These are phyloP conservation scores for Zelonia costaricensis DNA, from an alignment of 208 protist genomes.

Conservation along the genomic window DNA sequence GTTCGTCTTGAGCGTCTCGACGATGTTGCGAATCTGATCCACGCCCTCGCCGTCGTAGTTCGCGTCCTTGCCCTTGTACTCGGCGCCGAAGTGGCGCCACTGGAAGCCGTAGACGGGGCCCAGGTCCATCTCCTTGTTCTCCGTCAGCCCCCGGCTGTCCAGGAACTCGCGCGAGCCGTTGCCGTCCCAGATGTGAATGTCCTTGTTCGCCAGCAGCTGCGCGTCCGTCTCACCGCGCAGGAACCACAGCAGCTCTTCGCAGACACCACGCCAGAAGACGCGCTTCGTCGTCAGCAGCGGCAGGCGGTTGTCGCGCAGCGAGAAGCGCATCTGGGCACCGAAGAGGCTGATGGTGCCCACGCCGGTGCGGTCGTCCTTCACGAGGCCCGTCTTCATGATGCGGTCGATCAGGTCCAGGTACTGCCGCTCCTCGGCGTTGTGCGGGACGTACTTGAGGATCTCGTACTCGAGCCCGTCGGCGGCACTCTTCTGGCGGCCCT, in stretches of 20 bases:
- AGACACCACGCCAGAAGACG: constrained; percentile 98
- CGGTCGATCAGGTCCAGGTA: constrained; percentile 90
- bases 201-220: constrained; percentile 90
- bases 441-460: constrained; percentile 76
- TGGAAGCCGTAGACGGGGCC: constrained; percentile 99
- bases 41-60: constrained; percentile 95
- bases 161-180: constrained; percentile 97
- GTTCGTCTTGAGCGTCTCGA: constrained; percentile 93
- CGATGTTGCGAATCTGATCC: constrained; percentile 95
- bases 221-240: constrained; percentile 96
- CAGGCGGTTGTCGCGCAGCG: constrained; percentile 91
- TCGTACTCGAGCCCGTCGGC: constrained; percentile 40
- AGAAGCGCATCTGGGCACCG: constrained; percentile 97
- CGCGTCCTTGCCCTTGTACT: constrained; percentile 86
- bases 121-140: constrained; percentile 96
- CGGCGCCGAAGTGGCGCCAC: constrained; percentile 98
- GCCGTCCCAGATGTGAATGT: constrained; percentile 98
- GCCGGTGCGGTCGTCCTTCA: constrained; percentile 96
- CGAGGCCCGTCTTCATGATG: constrained; percentile 73
- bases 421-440: constrained; percentile 92
- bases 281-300: constrained; percentile 98
- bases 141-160: constrained; percentile 90
- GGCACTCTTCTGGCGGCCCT: constrained; percentile 32
- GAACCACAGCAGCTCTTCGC: constrained; percentile 99
- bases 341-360: constrained; percentile 96